These are phyloP conservation scores for Trametes maxima DNA, from an alignment of 768 basidiomycete species.

Conservation along the genomic window DNA sequence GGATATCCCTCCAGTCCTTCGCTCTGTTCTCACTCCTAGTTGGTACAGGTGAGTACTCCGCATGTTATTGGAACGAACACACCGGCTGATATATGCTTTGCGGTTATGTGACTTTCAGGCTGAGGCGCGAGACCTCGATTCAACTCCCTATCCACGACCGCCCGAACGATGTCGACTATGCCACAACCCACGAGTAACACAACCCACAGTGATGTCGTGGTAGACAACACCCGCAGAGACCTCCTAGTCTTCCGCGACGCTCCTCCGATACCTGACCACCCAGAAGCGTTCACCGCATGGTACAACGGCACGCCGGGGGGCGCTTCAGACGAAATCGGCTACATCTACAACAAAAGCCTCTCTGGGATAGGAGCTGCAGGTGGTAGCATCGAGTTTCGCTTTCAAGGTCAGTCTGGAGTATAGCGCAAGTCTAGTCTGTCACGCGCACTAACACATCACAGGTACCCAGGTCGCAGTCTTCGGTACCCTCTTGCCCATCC, in stretches of 20 bases:
- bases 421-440: background rate
- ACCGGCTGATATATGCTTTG: no score
- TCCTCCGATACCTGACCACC: background rate
- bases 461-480: background rate
- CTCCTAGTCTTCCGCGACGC: constrained; percentile 1
- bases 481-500: background rate
- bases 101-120: no score
- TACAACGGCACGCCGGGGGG: background rate
- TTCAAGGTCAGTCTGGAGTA: background rate
- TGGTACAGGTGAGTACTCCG: no score
- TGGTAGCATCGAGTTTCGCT: constrained; percentile 1
- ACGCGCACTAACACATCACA: background rate
- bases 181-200: background rate
- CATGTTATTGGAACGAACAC: no score
- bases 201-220: background rate
- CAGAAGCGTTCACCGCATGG: background rate
- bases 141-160: background rate
- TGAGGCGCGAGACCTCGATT: background rate
- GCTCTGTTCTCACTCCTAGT: no score
- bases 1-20: no score
- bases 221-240: background rate
- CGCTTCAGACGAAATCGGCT: background rate
- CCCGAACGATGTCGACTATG: background rate
- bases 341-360: constrained; percentile 1
- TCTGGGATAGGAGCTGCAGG: background rate